Conservation (phyloP, 164 flowering plant genomes). For the Berberis thunbergii region DNA sequence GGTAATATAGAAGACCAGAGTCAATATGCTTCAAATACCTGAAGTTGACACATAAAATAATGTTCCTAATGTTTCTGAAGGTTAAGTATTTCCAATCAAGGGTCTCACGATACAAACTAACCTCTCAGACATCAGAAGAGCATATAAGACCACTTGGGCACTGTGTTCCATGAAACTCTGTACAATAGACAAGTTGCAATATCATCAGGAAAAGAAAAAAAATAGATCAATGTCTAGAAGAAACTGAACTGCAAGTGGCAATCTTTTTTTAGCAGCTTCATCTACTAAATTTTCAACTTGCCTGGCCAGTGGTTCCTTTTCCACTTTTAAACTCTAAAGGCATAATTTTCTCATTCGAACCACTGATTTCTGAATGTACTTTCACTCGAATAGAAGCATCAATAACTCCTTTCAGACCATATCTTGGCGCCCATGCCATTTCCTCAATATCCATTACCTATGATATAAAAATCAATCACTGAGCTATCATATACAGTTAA, state of each 20-base stretch:
- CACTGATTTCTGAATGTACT: constrained; percentile 26
- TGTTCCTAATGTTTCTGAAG: neutral
- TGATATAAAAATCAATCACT: constrained; percentile 1
- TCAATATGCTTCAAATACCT: constrained; percentile 70
- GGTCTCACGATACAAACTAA: constrained; percentile 13
- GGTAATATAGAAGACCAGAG: constrained; percentile 84
- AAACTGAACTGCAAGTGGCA: no score
- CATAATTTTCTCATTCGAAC: constrained; percentile 48
- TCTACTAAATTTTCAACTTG: constrained; percentile 18
- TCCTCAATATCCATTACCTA: constrained; percentile 96
- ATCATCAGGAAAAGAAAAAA: constrained; percentile 1
- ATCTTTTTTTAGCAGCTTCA: neutral
- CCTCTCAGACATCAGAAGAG: constrained; percentile 97
- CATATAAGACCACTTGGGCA: constrained; percentile 93
- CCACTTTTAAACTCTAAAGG: constrained; percentile 97
- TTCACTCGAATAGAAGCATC: constrained; percentile 82
- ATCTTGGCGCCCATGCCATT: constrained; percentile 98
- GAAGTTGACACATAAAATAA: constrained; percentile 12
- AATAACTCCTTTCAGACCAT: constrained; percentile 95
- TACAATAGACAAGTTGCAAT: constrained; percentile 15
- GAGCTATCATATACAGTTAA: constrained; percentile 1
- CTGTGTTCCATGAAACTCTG: constrained; percentile 85
- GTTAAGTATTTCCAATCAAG: neutral
- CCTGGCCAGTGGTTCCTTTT: constrained; percentile 89
- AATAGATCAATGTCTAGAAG: neutral